A percentile compares a stretch with the other conserved stretches of the same genome.
These are phyloP conservation scores for Geotrichum aggregatum DNA, from an alignment of 1,139 yeast genomes.

Conservation along the genomic window DNA sequence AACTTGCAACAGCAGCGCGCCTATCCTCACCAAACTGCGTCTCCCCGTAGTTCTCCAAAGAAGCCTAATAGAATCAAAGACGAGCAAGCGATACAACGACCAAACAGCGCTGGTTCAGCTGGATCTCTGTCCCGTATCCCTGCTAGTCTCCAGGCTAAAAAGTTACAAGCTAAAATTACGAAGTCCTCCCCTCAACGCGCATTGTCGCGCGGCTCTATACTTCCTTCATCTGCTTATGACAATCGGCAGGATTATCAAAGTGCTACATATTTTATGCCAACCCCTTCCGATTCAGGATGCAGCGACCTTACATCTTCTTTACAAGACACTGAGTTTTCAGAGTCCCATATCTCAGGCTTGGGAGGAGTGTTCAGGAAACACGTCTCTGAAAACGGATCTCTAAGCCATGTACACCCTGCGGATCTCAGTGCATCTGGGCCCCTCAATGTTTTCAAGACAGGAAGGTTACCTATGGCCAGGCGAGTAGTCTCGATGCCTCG, in stretches of 20 bases:
- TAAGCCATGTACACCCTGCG: too few species aligned
- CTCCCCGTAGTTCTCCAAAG: neutral
- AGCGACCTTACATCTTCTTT: conserved; percentile 23
- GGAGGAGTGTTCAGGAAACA: too few species aligned
- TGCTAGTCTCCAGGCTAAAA: conserved; percentile 10
- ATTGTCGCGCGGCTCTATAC: neutral
- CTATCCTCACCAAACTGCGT: neutral
- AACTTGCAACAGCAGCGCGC: neutral
- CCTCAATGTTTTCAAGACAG: too few species aligned
- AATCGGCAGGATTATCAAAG: neutral
- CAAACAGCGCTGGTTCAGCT: neutral
- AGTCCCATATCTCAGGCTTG: neutral
- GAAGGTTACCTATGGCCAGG: too few species aligned
- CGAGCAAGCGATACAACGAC: neutral
- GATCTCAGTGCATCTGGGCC: too few species aligned
- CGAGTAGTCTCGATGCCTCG: too few species aligned
- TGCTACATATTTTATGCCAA: conserved; percentile 29
- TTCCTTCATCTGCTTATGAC: conserved; percentile 4
- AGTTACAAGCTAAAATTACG: conserved; percentile 8
- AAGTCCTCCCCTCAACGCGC: conserved; percentile 1
- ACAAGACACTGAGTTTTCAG: conserved; percentile 5
- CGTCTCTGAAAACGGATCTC: too few species aligned
- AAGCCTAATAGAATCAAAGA: neutral
- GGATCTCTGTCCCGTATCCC: neutral
- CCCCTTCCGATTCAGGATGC: conserved; percentile 34